Percentiles rank a stretch among this genome's conserved stretches.
phyloP scores from a whole-genome alignment of 2,329 filamentous ascomycete genomes.

The Penicillium sp. region DNA sequence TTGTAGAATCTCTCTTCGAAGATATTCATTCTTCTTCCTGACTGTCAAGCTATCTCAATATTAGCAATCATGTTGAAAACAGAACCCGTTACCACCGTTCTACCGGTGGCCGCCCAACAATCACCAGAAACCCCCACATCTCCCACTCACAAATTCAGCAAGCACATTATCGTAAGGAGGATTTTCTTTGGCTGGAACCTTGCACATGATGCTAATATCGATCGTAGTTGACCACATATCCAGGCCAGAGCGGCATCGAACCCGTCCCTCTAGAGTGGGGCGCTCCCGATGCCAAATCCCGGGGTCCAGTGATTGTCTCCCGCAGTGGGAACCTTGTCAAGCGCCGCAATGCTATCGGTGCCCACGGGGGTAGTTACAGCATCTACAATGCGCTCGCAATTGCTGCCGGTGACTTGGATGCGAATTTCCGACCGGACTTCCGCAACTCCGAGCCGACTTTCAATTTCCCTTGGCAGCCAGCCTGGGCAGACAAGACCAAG shows the following conservation, averaged over 20 bases:
- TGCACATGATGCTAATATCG: conserved; percentile 13
- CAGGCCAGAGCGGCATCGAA: conserved; percentile 88
- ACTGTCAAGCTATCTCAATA: not conserved
- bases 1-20: not conserved
- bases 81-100: conserved; percentile 17
- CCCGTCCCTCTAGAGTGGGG: conserved; percentile 90
- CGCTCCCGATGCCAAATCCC: conserved; percentile 64
- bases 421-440: conserved; percentile 73
- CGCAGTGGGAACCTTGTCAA: conserved; percentile 32
- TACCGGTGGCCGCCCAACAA: conserved; percentile 9
- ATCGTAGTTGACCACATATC: conserved; percentile 68
- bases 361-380: conserved; percentile 86
- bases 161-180: conserved; percentile 34
- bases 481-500: conserved; percentile 87
- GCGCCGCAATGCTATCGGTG: conserved; percentile 56
- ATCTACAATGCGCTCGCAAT: conserved; percentile 94
- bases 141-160: conserved; percentile 29
- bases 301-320: conserved; percentile 84
- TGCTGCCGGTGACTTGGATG: conserved; percentile 80
- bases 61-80: conserved; percentile 22
- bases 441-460: conserved; percentile 90
- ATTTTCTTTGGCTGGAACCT: not conserved
- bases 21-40: not conserved
- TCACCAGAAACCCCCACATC: conserved; percentile 20
- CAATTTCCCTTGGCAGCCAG: conserved; percentile 78